Conservation (phyloP, 2,329 filamentous ascomycete genomes). For the Blastomyces gilchristii region DNA sequence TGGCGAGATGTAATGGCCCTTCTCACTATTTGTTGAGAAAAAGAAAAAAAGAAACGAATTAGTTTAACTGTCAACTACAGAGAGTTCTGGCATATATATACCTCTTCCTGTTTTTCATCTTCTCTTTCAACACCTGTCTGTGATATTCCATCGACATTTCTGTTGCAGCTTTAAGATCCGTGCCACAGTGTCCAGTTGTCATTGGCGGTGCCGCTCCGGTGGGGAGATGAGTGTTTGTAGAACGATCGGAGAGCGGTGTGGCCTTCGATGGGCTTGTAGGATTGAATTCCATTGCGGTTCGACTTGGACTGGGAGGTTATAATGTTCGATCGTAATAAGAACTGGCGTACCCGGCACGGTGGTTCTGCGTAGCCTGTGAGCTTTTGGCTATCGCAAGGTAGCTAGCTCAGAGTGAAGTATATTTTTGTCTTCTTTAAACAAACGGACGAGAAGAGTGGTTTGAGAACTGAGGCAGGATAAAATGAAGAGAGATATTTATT, state of each 20-base stretch:
- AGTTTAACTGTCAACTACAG: not conserved
- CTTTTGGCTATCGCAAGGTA: not conserved
- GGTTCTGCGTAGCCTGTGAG: not conserved
- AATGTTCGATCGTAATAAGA: not conserved
- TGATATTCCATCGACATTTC: constrained; percentile 36
- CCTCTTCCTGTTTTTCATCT: constrained; percentile 31
- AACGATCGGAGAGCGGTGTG: constrained; percentile 31
- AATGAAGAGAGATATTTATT: not conserved
- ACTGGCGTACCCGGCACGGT: not conserved
- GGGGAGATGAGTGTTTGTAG: constrained; percentile 33
- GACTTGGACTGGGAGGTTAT: not conserved
- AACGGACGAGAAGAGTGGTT: not conserved
- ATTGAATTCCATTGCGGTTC: constrained; percentile 22
- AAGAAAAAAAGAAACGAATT: constrained; percentile 1
- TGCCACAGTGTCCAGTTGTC: constrained; percentile 15
- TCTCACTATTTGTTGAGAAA: constrained; percentile 17
- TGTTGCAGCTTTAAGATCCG: constrained; percentile 27
- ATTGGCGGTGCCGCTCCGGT: not conserved
- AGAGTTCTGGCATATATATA: constrained; percentile 31
- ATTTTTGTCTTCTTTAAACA: not conserved
- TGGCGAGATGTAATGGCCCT: constrained; percentile 37
- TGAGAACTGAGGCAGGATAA: not conserved
- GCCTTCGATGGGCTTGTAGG: constrained; percentile 16
- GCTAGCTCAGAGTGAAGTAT: not conserved
- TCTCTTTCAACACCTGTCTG: constrained; percentile 33